Evolutionary conservation across 1,139 yeast genomes (phyloP), one percentile per base, ranked within the genome.

Genomic region (Geotrichum fermentans): DNA sequence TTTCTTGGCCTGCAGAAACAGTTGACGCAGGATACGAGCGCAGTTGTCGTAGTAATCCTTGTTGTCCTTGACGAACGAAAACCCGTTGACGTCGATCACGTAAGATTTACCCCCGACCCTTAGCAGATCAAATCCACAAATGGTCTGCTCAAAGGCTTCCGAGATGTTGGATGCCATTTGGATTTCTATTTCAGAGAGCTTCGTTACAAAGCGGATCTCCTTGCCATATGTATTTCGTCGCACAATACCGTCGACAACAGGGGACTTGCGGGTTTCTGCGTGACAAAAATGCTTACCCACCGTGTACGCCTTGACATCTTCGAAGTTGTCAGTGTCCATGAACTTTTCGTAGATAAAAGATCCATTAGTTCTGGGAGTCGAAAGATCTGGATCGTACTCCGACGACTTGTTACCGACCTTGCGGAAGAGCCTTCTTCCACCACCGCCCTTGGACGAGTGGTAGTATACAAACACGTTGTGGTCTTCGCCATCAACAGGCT

Each of bases 401-500:
- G 97, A 88, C 0, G 96, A 86, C 68, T 94, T 94, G 71, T 94
- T 94, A 51, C 98, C 98, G 52, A 94, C 95, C 64, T 94, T 94
- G 57, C 99, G 78, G 71, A 94, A 94, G 52, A 94, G 71, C 49
- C 95, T 74, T 56, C 99, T 76, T 20, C 99, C 99, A 56, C 99
- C 99, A 49, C 98, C 99, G 46, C 99, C 99, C 49, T 86, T 83
- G 50, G 83, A 78, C 51, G 79, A 78, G 36, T 94, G 85, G 65
- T 92, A 92, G 67, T 94, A 94, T 42, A 94, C 92, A 65, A 84
- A 88, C 40, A 94, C 92, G 64, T 94, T 94, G 68, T 94, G 99
- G 66, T 94, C 96, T 68, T 94, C 99, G 42, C 99, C 99, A 68
- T 94, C 97, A 6, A 92, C 98, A 0, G 99, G 99, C 61, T 94